Base-by-base conservation (phyloP, 2,329 filamentous ascomycete species). In the Rutstroemia sydowiana region DNA sequence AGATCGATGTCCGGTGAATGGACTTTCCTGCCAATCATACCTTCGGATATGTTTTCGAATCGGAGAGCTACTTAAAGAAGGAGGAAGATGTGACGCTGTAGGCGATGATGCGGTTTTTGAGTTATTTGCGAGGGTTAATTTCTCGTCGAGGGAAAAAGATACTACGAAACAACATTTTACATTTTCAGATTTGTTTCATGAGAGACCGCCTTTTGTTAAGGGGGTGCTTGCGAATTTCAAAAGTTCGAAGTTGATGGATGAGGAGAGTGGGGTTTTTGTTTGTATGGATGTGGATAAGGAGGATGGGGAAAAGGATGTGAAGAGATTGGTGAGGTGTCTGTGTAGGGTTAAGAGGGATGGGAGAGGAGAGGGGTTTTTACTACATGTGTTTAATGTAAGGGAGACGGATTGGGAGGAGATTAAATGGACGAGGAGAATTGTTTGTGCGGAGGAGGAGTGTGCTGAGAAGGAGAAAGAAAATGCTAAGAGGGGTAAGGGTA, bases 11-110 rank as follows among this genome's bases (percentile, higher is more conserved):
- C 72, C 73, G 2, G 69, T 84, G 5, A 67, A 74, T 13, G 79
- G 79, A 8, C 59, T 81, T 2, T 75, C 75, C 0, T 68, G 74
- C 1, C 63, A 68, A 9, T 67, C 62, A 0, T 53, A 75, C 6
- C 68, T 84, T 11, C 74, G 78, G 10, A 81, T 77, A 0, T 86
- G 82, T 61, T 87, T 87, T 58, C 75, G 81, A 23, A 71, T 85
- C 21, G 78, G 77, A 3, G 81, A 86, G 60, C 75, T 84, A 52
- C 63, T 79, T 44, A 75, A 73, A 45, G 71, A 71, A 43, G 75
- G 75, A 2, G 48, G 53, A 32, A 68, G 65, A 46, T 70, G 70
- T 47, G 70, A 71, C 11, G 66, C 67, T 2, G 68, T 81, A 43
- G 70, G 70, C 14, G 72, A 75, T 40, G 73, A 76, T 47, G 71